A percentile compares a stretch with the other conserved stretches of the same genome.
phyloP scores from a whole-genome alignment of 805 yeast species.

The Candida montana region DNA sequence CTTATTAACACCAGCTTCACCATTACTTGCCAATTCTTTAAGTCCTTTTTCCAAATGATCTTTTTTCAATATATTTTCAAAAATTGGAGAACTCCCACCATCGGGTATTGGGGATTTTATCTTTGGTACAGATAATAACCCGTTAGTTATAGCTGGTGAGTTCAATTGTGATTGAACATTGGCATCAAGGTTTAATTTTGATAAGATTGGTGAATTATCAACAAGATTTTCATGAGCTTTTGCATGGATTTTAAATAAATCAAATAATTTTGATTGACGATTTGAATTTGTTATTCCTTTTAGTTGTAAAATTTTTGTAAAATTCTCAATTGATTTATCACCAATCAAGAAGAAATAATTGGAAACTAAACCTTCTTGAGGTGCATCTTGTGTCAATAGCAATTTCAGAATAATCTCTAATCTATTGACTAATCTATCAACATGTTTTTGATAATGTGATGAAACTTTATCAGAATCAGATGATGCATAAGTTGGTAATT shows the following conservation, averaged over 20 bases:
- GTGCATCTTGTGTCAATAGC: slow-evolving; percentile 57
- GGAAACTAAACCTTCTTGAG: slow-evolving; percentile 57
- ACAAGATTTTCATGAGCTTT: slow-evolving; percentile 22
- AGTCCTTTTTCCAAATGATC: slow-evolving; percentile 30
- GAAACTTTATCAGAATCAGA: slow-evolving; percentile 17
- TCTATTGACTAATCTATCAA: slow-evolving; percentile 34
- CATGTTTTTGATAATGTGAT: slow-evolving; percentile 35
- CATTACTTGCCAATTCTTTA: slow-evolving; percentile 36
- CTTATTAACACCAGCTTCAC: slow-evolving; percentile 59
- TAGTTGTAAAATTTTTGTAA: slow-evolving; percentile 56
- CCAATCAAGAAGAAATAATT: slow-evolving; percentile 62
- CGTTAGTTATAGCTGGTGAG: not conserved
- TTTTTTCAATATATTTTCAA: slow-evolving; percentile 25
- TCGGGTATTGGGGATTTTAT: slow-evolving; percentile 15
- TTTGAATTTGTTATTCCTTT: slow-evolving; percentile 42
- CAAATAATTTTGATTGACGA: slow-evolving; percentile 20
- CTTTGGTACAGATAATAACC: slow-evolving; percentile 5
- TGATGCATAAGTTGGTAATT: slow-evolving; percentile 16
- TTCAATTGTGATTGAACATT: not conserved
- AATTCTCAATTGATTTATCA: slow-evolving; percentile 58
- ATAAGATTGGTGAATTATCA: slow-evolving; percentile 24
- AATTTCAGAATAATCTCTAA: slow-evolving; percentile 67
- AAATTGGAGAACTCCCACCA: slow-evolving; percentile 21
- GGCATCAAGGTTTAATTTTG: slow-evolving; percentile 16
- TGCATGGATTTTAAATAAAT: slow-evolving; percentile 23